Evolutionary conservation across 2,329 filamentous ascomycete genomes (phyloP), one percentile per base, ranked within the genome.

Genomic region (Sporothrix protearum): DNA sequence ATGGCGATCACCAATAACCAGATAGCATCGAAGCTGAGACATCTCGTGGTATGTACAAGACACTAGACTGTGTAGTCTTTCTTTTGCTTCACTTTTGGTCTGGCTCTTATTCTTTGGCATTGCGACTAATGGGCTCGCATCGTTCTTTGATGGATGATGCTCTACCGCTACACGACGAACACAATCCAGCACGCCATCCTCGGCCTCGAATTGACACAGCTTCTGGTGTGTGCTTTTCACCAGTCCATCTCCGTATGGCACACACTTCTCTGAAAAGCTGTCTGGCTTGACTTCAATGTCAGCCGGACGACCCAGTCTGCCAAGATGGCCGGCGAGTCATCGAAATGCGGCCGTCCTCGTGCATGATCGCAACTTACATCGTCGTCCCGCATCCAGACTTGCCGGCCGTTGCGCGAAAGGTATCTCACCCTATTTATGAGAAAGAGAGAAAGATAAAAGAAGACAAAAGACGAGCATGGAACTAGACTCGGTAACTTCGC

Each of bases 151-250:
- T 36, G 8, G 36, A 45, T 22, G 19, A 2, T 16, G 36, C 3
- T 45, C 59, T 64, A 36, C n/a, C 22, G 39, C 25, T 3, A 30
- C 42, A 14, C 25, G 25, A 66, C 63, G 33, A 49, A 33, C 7
- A 66, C 33, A 42, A 42, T 9, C 42, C 39, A 66, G 63, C 63
- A 66, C 63, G 63, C 19, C 42, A 49, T 66, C 16, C 39, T n/a
- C 14, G 25, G 1, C 9, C 63, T 33, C 45, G 22, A 33, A 22
- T 9, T 39, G 36, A 42, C 53, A 49, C 36, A 64, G 19, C 55
- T 64, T 12, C 2, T 10, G 1, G 36, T 1, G 2, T 64, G 28
- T 64, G 10, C 10, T 45, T 22, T 25, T 9, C n/a, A 8, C n/a
- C n/a, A 28, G 36, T 39, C 22, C 14, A 45, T 45, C 36, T 45